Base-by-base conservation (phyloP, 371 early-diverging fungal species). In the Actinomortierella ambigua region DNA sequence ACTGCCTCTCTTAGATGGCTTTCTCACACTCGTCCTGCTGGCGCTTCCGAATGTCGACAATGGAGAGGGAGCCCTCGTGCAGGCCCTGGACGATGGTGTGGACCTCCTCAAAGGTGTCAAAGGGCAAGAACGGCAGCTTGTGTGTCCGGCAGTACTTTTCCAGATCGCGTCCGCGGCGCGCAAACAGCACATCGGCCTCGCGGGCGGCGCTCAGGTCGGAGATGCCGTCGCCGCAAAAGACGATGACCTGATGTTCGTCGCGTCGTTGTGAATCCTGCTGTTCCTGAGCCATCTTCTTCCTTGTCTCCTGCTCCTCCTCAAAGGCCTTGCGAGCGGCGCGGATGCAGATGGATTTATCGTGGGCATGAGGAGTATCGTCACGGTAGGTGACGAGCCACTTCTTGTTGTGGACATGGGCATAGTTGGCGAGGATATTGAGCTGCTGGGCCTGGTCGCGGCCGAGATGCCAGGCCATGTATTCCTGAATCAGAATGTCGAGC, bases 221-320 rank as follows among this genome's bases (percentile, higher is more conserved):
- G 20, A 88, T 77, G 17, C 88, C 88, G 60, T 88, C 88, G 1
- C 88, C 88, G 39, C 82, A 77, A 62, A 85, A 88, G 28, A 88
- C 69, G 47, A 83, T 68, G 22, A 76, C 53, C 8, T 83, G 83
- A 24, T 76, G 65, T 20, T 68, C 52, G 15, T 17, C 53, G 18
- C 34, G 34, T 44, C 68, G 55, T 28, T 54, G 28, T 15, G 8
- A 18, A 2, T 51, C 64, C 53, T 61, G 63, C 7, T 50, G 23
- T 17, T 53, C 53, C 9, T 24, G n/a, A n/a, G 22, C 50, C 42
- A 42, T 20, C 28, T 42, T 41, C 2, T 15, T 34, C 24, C 57
- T 54, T 23, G 23, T 18, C 27, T 67, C 55, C 39, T 50, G 23
- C 29, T 44, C 51, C 56, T 67, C 61, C 63, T 63, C 59, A 59